phyloP scores from a whole-genome alignment of 2,329 filamentous ascomycete genomes.

The Fusarium oxysporum region DNA sequence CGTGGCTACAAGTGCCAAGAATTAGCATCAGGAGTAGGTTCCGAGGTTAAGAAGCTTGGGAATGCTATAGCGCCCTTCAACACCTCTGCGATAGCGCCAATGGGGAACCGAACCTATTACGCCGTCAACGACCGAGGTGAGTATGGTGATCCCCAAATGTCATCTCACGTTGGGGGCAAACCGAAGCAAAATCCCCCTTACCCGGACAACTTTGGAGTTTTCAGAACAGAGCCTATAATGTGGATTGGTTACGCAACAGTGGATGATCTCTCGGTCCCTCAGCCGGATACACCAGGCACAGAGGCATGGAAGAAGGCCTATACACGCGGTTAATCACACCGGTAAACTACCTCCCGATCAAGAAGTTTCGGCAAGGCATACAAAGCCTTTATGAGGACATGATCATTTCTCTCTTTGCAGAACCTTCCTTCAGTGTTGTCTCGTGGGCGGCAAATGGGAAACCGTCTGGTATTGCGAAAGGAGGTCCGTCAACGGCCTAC shows the following conservation, averaged over 20 bases:
- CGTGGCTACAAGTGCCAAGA: slow-evolving; percentile 22
- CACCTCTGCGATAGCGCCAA: not conserved
- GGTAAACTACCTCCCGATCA: not conserved
- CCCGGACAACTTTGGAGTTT: not conserved
- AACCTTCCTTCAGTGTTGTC: rapidly evolving
- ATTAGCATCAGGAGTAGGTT: not conserved
- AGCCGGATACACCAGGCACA: rapidly evolving
- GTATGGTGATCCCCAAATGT: rapidly evolving
- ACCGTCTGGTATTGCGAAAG: rapidly evolving
- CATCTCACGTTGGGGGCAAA: rapidly evolving
- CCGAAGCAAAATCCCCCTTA: not conserved
- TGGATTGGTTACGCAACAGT: slow-evolving; percentile 23
- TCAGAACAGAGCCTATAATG: slow-evolving; percentile 24
- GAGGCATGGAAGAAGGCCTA: rapidly evolving
- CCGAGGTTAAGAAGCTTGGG: not conserved
- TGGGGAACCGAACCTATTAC: rapidly evolving
- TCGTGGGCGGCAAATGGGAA: not conserved
- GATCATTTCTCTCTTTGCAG: not conserved
- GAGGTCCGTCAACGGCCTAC: not conserved
- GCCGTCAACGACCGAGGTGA: rapidly evolving
- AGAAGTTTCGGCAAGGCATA: not conserved
- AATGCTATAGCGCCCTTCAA: not conserved
- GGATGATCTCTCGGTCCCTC: rapidly evolving
- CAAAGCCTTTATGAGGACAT: not conserved
- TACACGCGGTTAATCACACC: no score